These are phyloP conservation scores for Suhomyces prunicola DNA, from an alignment of 805 yeast genomes.

Conservation along the genomic window DNA sequence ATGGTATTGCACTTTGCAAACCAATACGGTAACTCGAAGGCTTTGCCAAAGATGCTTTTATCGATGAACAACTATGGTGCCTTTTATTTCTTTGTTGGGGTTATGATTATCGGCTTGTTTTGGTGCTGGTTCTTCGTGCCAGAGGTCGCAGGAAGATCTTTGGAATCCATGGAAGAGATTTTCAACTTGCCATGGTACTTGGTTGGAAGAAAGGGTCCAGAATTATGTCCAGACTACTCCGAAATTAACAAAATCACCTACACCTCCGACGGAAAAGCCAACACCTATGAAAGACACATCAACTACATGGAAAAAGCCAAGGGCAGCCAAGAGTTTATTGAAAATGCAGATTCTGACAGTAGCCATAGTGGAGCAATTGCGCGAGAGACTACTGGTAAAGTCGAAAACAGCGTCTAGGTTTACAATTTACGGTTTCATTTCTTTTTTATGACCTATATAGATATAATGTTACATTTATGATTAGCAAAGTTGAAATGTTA, in stretches of 20 bases:
- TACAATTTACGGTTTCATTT: neutral
- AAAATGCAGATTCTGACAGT: constrained; percentile 5
- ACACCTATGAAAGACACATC: constrained; percentile 10
- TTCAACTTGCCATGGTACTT: constrained; percentile 26
- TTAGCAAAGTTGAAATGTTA: too few relatives aligned
- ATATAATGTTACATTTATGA: neutral
- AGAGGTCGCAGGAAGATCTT: constrained; percentile 24
- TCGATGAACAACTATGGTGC: constrained; percentile 21
- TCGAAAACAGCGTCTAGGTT: neutral
- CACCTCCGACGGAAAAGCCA: constrained; percentile 1
- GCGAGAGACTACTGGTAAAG: neutral
- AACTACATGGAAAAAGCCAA: constrained; percentile 7
- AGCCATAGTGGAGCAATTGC: neutral
- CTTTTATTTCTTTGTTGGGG: constrained; percentile 21
- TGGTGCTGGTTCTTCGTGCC: constrained; percentile 27
- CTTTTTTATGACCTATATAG: neutral
- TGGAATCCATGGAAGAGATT: constrained; percentile 25
- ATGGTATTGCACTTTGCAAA: constrained; percentile 27
- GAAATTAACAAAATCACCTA: constrained; percentile 18
- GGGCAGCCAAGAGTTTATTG: constrained; percentile 7
- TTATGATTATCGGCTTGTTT: constrained; percentile 14
- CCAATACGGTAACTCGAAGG: constrained; percentile 27
- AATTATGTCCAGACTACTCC: constrained; percentile 25
- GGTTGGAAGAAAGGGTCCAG: constrained; percentile 23
- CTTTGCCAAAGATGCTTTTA: constrained; percentile 22